These are phyloP conservation scores for Tetracladium marchalianum DNA, from an alignment of 495 filamentous ascomycete species.

Conservation along the genomic window DNA sequence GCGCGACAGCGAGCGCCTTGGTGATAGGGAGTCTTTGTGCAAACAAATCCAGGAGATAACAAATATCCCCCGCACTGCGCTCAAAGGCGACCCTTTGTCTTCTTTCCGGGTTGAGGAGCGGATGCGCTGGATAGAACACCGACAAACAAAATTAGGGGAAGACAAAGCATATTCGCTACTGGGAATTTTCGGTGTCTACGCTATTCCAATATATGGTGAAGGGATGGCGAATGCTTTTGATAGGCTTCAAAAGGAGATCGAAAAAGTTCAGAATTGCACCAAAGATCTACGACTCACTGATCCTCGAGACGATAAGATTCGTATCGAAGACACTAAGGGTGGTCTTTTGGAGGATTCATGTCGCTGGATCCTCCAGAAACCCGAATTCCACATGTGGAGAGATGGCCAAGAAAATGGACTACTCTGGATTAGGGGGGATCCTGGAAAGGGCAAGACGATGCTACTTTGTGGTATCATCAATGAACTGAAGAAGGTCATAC, in stretches of 20 bases:
- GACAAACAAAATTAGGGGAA: background rate
- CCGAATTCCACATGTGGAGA: background rate
- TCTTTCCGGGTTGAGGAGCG: conserved; percentile 3
- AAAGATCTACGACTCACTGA: background rate
- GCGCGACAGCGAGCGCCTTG: background rate
- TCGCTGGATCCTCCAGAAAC: background rate
- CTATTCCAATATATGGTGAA: background rate
- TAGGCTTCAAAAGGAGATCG: conserved; percentile 3
- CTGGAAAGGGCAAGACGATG: conserved; percentile 44
- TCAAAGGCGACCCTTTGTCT: conserved; percentile 4
- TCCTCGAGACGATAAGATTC: background rate
- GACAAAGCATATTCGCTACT: conserved; percentile 8
- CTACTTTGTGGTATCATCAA: conserved; percentile 26
- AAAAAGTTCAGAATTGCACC: background rate
- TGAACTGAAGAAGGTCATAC: background rate
- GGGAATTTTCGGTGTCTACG: background rate
- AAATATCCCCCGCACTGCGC: conserved; percentile 2
- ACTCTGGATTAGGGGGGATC: conserved; percentile 33
- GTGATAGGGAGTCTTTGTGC: conserved; percentile 2
- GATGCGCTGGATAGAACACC: conserved; percentile 2
- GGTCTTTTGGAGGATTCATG: conserved; percentile 1
- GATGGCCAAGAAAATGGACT: conserved; percentile 10
- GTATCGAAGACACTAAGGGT: conserved; percentile 7
- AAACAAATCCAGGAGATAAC: conserved; percentile 5
- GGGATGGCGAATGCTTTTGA: background rate